A percentile compares a stretch with the other conserved stretches of the same genome.
Conservation (phyloP, 352 stramenopile genomes). For the Globisporangium nunn region DNA sequence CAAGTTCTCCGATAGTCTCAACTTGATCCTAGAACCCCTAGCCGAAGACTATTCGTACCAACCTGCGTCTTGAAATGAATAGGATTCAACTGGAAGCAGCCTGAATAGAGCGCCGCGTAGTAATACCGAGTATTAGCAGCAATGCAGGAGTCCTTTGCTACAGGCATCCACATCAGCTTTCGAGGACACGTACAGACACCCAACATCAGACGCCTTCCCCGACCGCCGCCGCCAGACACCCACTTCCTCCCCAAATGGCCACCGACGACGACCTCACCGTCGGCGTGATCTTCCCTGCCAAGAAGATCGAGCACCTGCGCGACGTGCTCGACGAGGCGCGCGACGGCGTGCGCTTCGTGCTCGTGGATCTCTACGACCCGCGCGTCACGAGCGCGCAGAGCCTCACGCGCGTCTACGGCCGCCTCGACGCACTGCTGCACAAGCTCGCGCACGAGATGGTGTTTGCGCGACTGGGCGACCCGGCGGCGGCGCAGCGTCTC, state of each 20-base stretch:
- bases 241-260: slow-evolving; percentile 5
- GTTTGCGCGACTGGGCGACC: slow-evolving; percentile 51
- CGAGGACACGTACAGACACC: too few relatives aligned
- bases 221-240: not conserved
- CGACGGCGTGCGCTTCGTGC: slow-evolving; percentile 57
- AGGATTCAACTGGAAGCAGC: not conserved
- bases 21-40: too few relatives aligned
- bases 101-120: not conserved
- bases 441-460: slow-evolving; percentile 84
- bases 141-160: too few relatives aligned
- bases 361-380: slow-evolving; percentile 62
- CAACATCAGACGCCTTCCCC: too few relatives aligned
- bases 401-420: slow-evolving; percentile 34
- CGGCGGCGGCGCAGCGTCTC: slow-evolving; percentile 30
- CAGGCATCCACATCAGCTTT: too few relatives aligned
- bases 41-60: too few relatives aligned
- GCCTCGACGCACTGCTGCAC: slow-evolving; percentile 63
- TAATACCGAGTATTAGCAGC: not conserved
- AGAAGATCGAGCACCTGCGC: slow-evolving; percentile 76
- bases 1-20: too few relatives aligned
- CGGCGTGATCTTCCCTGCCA: slow-evolving; percentile 72
- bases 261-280: slow-evolving; percentile 33
- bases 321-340: slow-evolving; percentile 39
- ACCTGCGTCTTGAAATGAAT: not conserved
- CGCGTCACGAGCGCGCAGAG: slow-evolving; percentile 20